Evolutionary conservation across 2,329 filamentous ascomycete genomes (phyloP), one percentile per base, ranked within the genome.

Genomic region (Colletotrichum spinosum): DNA sequence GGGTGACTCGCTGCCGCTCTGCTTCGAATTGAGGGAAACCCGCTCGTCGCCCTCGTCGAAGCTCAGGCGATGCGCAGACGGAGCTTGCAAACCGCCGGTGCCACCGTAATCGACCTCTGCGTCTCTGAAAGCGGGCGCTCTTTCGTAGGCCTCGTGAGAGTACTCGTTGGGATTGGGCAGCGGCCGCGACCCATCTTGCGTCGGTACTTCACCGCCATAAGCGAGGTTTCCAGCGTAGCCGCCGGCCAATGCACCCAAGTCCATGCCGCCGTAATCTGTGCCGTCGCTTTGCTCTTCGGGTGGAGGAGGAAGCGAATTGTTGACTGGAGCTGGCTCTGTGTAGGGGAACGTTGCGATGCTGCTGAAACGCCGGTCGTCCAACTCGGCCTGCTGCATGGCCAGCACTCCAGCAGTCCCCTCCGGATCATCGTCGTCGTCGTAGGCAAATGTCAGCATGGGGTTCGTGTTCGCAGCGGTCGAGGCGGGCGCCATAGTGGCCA

Each of bases 31-130:
- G 50, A 89, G 70, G 1, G 86, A 88, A 15, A 85, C 84, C 12
- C 83, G 85, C 76, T 98, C 96, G 70, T 97, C 96, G 2, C 93
- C 95, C 74, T 97, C 93, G 70, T 98, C 95, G 71, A 96, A 97
- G 78, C 94, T 97, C 72, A 94, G 83, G 66, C 93, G 88, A 69
- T 94, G 86, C 7, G 83, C 84, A 54, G 84, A 88, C 2, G 94
- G 94, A 63, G 92, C 87, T 67, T 94, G 89, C 35, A 97, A 79
- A 1, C 96, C 96, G 45, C 95, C 96, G n/a, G 94, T 97, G 8
- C 92, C 94, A 54, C 88, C 92, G 51, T 93, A 94, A 76, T 98
- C 95, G 55, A 97, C 91, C 58, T 92, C 87, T 6, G 91, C 93
- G 59, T 89, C 84, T 12, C 80, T 74, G 69, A 85, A 85, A 7